Conservation (phyloP, 495 filamentous ascomycete species). For the Terfezia claveryi region DNA sequence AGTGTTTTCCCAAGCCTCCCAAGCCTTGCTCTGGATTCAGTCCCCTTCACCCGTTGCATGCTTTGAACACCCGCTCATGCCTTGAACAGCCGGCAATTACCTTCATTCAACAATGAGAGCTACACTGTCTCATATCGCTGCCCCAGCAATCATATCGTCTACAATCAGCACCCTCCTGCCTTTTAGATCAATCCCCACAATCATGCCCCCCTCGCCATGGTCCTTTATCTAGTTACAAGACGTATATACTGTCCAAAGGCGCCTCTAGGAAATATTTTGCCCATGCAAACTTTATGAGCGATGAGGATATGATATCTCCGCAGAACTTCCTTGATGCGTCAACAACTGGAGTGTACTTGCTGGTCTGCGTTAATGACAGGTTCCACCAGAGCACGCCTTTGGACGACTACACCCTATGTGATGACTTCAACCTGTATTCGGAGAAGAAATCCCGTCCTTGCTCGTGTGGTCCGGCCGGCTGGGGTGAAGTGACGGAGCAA, state of each 20-base stretch:
- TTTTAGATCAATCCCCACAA: too few relatives aligned
- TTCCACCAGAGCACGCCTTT: not conserved
- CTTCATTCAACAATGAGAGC: too few relatives aligned
- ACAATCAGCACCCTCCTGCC: too few relatives aligned
- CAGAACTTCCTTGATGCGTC: conserved; percentile 4
- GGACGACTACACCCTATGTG: not conserved
- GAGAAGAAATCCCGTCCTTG: conserved; percentile 11
- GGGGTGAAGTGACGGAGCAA: conserved; percentile 4
- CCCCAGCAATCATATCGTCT: too few relatives aligned
- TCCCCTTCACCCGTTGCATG: too few relatives aligned
- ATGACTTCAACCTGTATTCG: conserved; percentile 4
- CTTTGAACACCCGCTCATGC: too few relatives aligned
- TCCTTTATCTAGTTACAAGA: conserved; percentile 1
- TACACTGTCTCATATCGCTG: too few relatives aligned
- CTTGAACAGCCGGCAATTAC: too few relatives aligned
- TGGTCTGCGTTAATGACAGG: conserved; percentile 9
- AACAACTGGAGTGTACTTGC: conserved; percentile 6
- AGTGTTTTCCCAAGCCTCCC: too few relatives aligned
- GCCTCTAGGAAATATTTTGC: not conserved
- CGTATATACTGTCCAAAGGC: not conserved
- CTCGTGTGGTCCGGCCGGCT: conserved; percentile 3
- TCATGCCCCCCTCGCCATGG: too few relatives aligned
- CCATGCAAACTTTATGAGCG: not conserved
- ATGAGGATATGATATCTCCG: not conserved
- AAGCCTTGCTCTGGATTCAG: too few relatives aligned